Evolutionary conservation across 495 filamentous ascomycete species (phyloP).

Genomic region (Tuber aestivum): DNA sequence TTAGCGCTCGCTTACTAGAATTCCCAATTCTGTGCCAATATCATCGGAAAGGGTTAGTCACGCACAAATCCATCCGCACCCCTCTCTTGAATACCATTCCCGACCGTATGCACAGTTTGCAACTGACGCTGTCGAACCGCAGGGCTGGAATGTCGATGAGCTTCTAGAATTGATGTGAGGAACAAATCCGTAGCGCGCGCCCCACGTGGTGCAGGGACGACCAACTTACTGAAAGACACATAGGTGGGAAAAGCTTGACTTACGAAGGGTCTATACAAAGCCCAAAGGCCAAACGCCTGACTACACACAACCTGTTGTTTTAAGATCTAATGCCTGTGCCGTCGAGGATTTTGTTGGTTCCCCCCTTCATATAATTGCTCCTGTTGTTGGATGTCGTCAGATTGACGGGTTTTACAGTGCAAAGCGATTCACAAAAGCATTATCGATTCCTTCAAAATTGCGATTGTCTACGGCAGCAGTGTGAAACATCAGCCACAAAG

Average conservation of each 20-base stretch:
- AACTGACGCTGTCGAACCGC: conserved; percentile 41
- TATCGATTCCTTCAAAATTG: conserved; percentile 88
- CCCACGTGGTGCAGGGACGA: conserved; percentile 20
- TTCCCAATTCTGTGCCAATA: conserved; percentile 93
- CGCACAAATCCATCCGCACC: background rate
- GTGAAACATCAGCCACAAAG: conserved; percentile 98
- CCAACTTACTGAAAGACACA: conserved; percentile 38
- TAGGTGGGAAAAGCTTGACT: conserved; percentile 86
- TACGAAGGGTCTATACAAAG: conserved; percentile 93
- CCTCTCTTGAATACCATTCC: background rate
- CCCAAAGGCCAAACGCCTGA: conserved; percentile 80
- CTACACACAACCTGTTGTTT: conserved; percentile 84
- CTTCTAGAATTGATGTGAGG: conserved; percentile 81
- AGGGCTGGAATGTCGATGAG: conserved; percentile 98
- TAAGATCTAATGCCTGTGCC: conserved; percentile 72
- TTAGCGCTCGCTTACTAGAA: conserved; percentile 43
- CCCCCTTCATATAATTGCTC: conserved; percentile 26
- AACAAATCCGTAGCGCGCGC: conserved; percentile 17
- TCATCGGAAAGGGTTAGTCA: conserved; percentile 61
- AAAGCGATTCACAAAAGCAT: conserved; percentile 95
- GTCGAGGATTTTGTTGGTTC: conserved; percentile 91
- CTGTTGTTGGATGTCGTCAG: conserved; percentile 22
- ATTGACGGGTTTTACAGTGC: conserved; percentile 56
- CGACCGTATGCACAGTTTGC: background rate
- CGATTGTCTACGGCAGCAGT: conserved; percentile 93